Percentiles rank a stretch among this genome's conserved stretches.
Evolutionary conservation across 2,329 filamentous ascomycete species (phyloP).

Genomic region (Nemania sp.): DNA sequence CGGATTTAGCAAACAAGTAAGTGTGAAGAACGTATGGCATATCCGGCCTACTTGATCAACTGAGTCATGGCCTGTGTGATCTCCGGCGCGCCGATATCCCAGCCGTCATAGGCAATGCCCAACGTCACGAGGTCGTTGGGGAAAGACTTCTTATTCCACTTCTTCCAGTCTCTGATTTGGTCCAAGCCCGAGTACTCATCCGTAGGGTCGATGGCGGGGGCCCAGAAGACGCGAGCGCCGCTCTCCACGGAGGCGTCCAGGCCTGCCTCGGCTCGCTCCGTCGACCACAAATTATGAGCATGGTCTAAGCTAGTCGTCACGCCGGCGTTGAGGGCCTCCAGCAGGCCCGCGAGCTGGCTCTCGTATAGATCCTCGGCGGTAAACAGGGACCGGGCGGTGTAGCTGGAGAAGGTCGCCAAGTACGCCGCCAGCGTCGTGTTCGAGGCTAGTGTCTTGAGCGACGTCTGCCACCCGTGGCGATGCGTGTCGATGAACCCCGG

Average conservation of each 20-base stretch:
- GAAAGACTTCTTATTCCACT: constrained; percentile 40
- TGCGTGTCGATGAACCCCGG: constrained; percentile 63
- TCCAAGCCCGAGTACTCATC: constrained; percentile 42
- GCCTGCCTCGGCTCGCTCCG: constrained; percentile 49
- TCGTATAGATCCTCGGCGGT: constrained; percentile 52
- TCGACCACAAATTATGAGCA: constrained; percentile 54
- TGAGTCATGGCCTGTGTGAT: constrained; percentile 41
- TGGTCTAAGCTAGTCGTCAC: constrained; percentile 59
- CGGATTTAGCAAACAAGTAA: not conserved
- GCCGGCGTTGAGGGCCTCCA: constrained; percentile 57
- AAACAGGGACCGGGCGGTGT: constrained; percentile 40
- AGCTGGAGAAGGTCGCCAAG: constrained; percentile 47
- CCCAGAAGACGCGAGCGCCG: constrained; percentile 54
- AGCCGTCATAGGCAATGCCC: constrained; percentile 50
- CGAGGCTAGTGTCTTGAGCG: constrained; percentile 55
- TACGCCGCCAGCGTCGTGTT: constrained; percentile 57
- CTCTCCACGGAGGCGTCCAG: constrained; percentile 53
- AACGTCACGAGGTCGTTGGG: constrained; percentile 42
- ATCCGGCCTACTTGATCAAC: constrained; percentile 39
- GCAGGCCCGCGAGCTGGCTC: constrained; percentile 51
- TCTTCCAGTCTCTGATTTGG: constrained; percentile 47
- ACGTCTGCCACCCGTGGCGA: constrained; percentile 60
- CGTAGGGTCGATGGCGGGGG: constrained; percentile 47
- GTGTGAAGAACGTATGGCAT: too few species aligned
- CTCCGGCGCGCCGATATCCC: constrained; percentile 35